Percentiles rank a stretch among this genome's conserved stretches.
Evolutionary conservation across 2,329 filamentous ascomycete species (phyloP).

Genomic region (Ceratocystis ficicola): DNA sequence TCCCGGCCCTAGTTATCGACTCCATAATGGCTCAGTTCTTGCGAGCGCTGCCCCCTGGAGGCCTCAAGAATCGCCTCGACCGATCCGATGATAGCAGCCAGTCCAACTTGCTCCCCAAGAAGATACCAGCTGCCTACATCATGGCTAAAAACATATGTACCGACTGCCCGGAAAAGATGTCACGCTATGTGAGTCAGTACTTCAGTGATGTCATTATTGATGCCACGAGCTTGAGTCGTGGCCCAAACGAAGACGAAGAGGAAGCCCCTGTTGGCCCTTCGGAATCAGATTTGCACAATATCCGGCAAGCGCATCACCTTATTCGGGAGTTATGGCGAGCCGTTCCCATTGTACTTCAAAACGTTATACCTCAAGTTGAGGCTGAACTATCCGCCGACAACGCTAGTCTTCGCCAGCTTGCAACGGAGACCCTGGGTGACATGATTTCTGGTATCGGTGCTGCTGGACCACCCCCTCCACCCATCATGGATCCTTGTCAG

Average conservation of each 20-base stretch:
- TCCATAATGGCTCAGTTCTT: constrained; percentile 93
- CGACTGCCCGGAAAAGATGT: constrained; percentile 83
- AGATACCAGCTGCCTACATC: constrained; percentile 83
- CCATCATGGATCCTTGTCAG: constrained; percentile 63
- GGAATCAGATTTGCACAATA: constrained; percentile 74
- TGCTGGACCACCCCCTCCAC: constrained; percentile 65
- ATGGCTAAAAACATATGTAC: constrained; percentile 95
- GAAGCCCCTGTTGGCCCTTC: constrained; percentile 52
- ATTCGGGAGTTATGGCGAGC: constrained; percentile 90
- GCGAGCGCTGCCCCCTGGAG: constrained; percentile 62
- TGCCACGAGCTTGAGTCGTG: constrained; percentile 52
- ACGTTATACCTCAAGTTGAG: constrained; percentile 88
- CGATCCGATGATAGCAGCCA: constrained; percentile 58
- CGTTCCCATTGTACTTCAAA: constrained; percentile 73
- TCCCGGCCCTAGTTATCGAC: constrained; percentile 76
- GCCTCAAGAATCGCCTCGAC: constrained; percentile 44
- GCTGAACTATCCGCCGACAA: constrained; percentile 87
- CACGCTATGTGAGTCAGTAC: constrained; percentile 84
- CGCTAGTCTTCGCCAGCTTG: constrained; percentile 69
- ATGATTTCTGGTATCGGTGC: constrained; percentile 90
- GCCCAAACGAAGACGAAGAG: constrained; percentile 52
- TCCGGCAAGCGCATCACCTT: constrained; percentile 78
- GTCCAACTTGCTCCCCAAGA: constrained; percentile 70
- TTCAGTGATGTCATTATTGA: constrained; percentile 96
- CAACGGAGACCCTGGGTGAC: constrained; percentile 88